Conservation (phyloP, 164 flowering plant species). For the Akebia trifoliata region DNA sequence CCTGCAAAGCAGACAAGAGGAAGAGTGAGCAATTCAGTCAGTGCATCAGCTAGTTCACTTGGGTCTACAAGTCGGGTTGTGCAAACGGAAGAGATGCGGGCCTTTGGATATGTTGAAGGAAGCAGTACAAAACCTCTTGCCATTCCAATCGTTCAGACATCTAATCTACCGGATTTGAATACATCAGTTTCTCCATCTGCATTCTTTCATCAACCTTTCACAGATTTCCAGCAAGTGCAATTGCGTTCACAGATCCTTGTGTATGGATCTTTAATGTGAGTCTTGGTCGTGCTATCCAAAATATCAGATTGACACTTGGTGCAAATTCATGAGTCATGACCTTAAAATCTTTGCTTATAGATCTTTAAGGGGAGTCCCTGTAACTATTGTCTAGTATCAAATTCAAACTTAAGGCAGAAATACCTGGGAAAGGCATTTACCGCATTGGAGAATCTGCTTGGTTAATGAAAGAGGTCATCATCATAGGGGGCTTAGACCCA, state of each 20-base stretch:
- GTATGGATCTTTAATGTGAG: slow-evolving; percentile 97
- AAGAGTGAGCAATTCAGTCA: slow-evolving; percentile 27
- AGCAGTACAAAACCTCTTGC: slow-evolving; percentile 33
- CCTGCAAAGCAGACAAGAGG: slow-evolving; percentile 27
- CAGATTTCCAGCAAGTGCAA: slow-evolving; percentile 92
- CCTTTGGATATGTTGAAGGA: slow-evolving; percentile 28
- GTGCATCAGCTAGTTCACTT: slow-evolving; percentile 25
- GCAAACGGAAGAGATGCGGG: slow-evolving; percentile 33
- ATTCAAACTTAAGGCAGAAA: no score
- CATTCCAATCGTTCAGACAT: slow-evolving; percentile 30
- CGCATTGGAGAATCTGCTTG: background rate
- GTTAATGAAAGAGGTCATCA: background rate
- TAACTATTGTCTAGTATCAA: no score
- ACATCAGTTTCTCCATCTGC: slow-evolving; percentile 42
- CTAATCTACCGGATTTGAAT: slow-evolving; percentile 63
- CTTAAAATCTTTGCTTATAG: no score
- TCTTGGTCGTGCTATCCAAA: background rate
- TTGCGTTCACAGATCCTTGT: slow-evolving; percentile 98
- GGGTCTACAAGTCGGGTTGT: slow-evolving; percentile 24
- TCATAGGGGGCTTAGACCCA: no score
- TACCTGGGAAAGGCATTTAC: no score
- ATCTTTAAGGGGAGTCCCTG: no score
- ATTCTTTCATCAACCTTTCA: slow-evolving; percentile 65
- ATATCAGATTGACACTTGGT: background rate
- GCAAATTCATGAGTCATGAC: background rate